Percentiles rank a stretch among this genome's conserved stretches.
phyloP scores from a whole-genome alignment of 768 basidiomycete species.

The Pleurotus cornucopiae region DNA sequence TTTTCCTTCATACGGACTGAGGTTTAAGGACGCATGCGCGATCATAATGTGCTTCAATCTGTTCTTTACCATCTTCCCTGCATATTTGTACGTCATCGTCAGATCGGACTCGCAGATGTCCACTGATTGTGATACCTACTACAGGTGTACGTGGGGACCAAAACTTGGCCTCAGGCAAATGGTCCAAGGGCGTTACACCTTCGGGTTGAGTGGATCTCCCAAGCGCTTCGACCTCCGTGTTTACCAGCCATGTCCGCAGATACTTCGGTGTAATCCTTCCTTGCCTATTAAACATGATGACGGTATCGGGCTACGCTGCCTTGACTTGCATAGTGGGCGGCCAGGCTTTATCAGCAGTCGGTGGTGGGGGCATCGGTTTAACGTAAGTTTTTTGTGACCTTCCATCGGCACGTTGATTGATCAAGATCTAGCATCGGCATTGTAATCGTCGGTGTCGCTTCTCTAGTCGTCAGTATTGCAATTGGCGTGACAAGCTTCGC shows the following conservation, averaged over 20 bases:
- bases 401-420: too few species aligned
- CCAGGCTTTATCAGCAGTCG: slow-evolving; percentile 39
- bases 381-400: slow-evolving; percentile 16
- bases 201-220: slow-evolving; percentile 22
- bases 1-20: slow-evolving; percentile 59
- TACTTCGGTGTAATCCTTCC: slow-evolving; percentile 62
- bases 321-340: slow-evolving; percentile 73
- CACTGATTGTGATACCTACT: too few species aligned
- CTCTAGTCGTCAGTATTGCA: slow-evolving; percentile 47
- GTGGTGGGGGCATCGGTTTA: slow-evolving; percentile 27
- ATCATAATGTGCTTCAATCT: slow-evolving; percentile 60
- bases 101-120: too few species aligned
- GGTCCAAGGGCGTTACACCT: slow-evolving; percentile 55
- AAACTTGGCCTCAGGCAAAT: slow-evolving; percentile 84
- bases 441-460: slow-evolving; percentile 67
- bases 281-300: slow-evolving; percentile 58
- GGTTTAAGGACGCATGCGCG: slow-evolving; percentile 58
- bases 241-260: slow-evolving; percentile 21
- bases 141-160: slow-evolving; percentile 66
- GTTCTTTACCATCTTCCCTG: slow-evolving; percentile 36
- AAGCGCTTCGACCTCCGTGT: too few species aligned
- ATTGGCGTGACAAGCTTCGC: too few species aligned
- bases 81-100: slow-evolving; percentile 15
- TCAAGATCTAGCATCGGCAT: slow-evolving; percentile 61
- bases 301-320: slow-evolving; percentile 66